Conservation (phyloP, 2,329 filamentous ascomycete species). For the Diaporthe caulivora region DNA sequence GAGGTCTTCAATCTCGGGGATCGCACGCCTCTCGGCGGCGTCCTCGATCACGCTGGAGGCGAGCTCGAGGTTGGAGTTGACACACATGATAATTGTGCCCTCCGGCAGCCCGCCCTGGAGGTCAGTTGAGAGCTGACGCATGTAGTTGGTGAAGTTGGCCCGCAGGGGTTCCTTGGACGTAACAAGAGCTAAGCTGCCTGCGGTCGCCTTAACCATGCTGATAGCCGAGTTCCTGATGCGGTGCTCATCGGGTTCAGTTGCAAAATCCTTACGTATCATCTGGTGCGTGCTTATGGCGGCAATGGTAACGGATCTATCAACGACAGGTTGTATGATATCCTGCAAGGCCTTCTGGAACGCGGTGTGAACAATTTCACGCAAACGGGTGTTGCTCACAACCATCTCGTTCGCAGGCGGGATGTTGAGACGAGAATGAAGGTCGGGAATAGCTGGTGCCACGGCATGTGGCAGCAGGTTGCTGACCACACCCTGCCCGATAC, state of each 20-base stretch:
- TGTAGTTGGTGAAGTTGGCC: conserved; percentile 97
- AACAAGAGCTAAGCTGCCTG: conserved; percentile 93
- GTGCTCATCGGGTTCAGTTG: conserved; percentile 90
- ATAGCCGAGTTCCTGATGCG: conserved; percentile 88
- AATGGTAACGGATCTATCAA: conserved; percentile 97
- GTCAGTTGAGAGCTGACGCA: conserved; percentile 76
- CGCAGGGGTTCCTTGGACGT: conserved; percentile 97
- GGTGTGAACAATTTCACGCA: conserved; percentile 82
- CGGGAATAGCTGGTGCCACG: conserved; percentile 84
- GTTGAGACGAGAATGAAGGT: conserved; percentile 81
- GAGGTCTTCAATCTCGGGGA: conserved; percentile 95
- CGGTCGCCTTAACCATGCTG: conserved; percentile 94
- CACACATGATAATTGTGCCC: conserved; percentile 97
- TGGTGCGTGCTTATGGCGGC: conserved; percentile 96
- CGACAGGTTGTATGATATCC: conserved; percentile 97
- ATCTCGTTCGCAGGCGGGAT: conserved; percentile 86
- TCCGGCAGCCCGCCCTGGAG: conserved; percentile 89
- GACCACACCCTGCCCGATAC: conserved; percentile 75
- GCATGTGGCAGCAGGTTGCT: conserved; percentile 82
- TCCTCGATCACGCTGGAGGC: conserved; percentile 96
- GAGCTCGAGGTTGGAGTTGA: conserved; percentile 95
- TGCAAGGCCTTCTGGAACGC: conserved; percentile 91
- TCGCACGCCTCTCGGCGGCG: conserved; percentile 91
- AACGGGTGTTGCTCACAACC: conserved; percentile 77
- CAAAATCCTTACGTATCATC: conserved; percentile 96